Base-by-base conservation (phyloP, 2,329 filamentous ascomycete genomes). In the Zymoseptoria ardabiliae region DNA sequence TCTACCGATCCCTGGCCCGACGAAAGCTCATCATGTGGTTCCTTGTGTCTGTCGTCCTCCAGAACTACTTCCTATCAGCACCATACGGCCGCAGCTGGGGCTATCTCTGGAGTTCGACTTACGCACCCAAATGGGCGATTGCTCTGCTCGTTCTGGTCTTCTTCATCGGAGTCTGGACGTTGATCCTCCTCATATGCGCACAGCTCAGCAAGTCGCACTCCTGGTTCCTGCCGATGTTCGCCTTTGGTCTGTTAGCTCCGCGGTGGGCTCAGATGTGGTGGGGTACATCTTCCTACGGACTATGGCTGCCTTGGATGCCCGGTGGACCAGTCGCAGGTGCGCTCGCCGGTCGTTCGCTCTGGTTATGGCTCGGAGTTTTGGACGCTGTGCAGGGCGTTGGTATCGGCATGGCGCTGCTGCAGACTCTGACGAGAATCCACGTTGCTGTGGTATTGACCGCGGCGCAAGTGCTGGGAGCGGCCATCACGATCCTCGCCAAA, bases 251-350 rank as follows among this genome's bases (percentile, higher is more conserved):
- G 8, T 82, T 81, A 35, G 83, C 83, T 2, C 85, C 85, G 1
- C 77, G 84, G 54, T 87, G 84, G 84, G 80, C 80, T 3, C 85
- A 87, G 68, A 85, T 86, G 70, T 82, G 85, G 70, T 87, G 85
- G 85, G 82, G 79, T 13, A 82, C 79, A 4, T 82, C 79, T 4
- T 79, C 79, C 2, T 79, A 85, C 59, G 85, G 83, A 2, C 74
- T 79, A n/a, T 86, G 80, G 66, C 72, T 87, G 2, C 85, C 85
- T 2, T 86, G 83, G 84, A 80, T 57, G 23, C 58, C 80, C 2
- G 53, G 53, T 48, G 53, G 53, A 20, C 23, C 53, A n/a, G 53
- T 55, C n/a, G 53, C 23, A 9, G 53, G 53, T 23, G 81, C 81
- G 35, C 73, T 74, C 2, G 69, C 82, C 4, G 81, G 81, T 1